phyloP scores from a whole-genome alignment of 352 stramenopile genomes.

The Phytophthora pini region DNA sequence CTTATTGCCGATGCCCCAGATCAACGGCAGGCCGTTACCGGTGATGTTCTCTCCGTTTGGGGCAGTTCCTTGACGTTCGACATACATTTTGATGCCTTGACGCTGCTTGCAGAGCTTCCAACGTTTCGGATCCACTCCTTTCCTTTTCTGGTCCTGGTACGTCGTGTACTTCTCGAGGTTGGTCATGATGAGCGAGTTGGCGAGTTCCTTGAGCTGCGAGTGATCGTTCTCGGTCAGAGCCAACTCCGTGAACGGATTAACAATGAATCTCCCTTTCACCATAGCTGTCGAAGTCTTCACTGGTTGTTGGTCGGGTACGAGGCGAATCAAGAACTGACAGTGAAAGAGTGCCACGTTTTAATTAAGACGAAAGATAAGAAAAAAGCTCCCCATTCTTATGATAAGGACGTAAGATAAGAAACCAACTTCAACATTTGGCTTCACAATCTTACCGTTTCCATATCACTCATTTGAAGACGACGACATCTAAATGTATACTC shows the following conservation, averaged over 20 bases:
- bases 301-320: not conserved
- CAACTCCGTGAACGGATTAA: constrained; percentile 37
- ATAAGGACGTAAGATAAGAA: too few relatives aligned
- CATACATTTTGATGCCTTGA: constrained; percentile 46
- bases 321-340: constrained; percentile 14
- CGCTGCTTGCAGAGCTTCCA: constrained; percentile 56
- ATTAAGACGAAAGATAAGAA: too few relatives aligned
- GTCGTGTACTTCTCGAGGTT: constrained; percentile 34
- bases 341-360: too few relatives aligned
- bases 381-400: too few relatives aligned
- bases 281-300: constrained; percentile 2
- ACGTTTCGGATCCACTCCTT: constrained; percentile 29
- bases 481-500: too few relatives aligned
- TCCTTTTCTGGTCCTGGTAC: constrained; percentile 31
- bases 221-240: constrained; percentile 28
- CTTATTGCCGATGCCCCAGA: constrained; percentile 45
- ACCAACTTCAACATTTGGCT: too few relatives aligned
- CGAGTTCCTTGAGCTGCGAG: constrained; percentile 28
- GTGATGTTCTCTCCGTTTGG: constrained; percentile 24
- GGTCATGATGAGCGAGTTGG: constrained; percentile 30
- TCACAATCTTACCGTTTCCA: too few relatives aligned
- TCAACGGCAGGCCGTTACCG: constrained; percentile 35
- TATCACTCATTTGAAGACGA: too few relatives aligned
- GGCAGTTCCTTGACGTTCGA: constrained; percentile 20
- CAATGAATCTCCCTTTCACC: constrained; percentile 39